A percentile compares a stretch with the other conserved stretches of the same genome.
Conservation (phyloP, 202 grass and related monocot genomes). For the Musa balbisiana region DNA sequence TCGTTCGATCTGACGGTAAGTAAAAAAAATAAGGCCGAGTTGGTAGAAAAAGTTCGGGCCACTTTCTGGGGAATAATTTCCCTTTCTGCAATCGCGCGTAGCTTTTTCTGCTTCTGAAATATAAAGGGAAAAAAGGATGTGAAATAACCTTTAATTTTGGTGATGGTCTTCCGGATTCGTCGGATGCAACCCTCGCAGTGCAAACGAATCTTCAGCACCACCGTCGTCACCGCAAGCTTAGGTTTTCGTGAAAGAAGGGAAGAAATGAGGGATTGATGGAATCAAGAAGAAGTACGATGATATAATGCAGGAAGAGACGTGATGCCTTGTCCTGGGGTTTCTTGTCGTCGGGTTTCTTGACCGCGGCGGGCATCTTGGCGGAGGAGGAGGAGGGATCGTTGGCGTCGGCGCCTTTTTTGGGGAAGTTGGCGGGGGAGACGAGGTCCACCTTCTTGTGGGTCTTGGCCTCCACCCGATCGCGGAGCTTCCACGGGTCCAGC, state of each 20-base stretch:
- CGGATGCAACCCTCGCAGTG: constrained; percentile 18
- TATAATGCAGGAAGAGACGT: neutral
- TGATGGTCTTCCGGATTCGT: constrained; percentile 11
- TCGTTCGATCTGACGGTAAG: neutral
- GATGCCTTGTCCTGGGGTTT: neutral
- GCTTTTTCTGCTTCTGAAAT: neutral
- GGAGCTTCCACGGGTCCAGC: constrained; percentile 18
- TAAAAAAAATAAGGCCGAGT: too few species aligned
- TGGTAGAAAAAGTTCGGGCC: neutral
- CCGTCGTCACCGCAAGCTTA: constrained; percentile 4
- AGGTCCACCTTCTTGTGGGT: constrained; percentile 19
- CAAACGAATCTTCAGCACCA: constrained; percentile 2
- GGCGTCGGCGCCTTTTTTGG: neutral
- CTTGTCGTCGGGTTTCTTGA: neutral
- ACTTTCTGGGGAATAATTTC: neutral
- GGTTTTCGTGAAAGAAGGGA: neutral
- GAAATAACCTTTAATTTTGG: constrained; percentile 7
- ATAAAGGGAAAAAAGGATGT: neutral
- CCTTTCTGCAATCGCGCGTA: neutral
- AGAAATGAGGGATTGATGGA: neutral
- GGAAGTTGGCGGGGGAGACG: constrained; percentile 12
- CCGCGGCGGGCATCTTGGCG: neutral
- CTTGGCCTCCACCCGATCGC: constrained; percentile 13
- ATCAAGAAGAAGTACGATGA: neutral
- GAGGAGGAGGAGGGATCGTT: neutral